phyloP scores from a whole-genome alignment of 1,284 basidiomycete genomes.

The Wallemia hederae region DNA sequence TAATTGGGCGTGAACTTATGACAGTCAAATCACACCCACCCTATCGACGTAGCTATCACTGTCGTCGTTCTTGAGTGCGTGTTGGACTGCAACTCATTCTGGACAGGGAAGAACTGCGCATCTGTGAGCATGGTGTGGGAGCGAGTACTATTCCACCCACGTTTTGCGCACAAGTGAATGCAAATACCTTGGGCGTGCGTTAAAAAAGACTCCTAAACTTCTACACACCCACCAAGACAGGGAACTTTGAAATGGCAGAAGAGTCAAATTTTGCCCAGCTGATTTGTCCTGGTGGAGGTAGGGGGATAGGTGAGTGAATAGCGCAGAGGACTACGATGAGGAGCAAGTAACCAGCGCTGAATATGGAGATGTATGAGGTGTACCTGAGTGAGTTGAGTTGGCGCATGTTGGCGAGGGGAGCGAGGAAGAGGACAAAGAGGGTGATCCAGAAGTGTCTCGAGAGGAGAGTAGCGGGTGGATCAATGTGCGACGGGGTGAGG shows the following conservation, averaged over 20 bases:
- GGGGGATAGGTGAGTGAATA: slow-evolving; percentile 26
- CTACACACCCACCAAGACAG: slow-evolving; percentile 23
- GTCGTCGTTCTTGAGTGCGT: slow-evolving; percentile 55
- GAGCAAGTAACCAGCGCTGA: slow-evolving; percentile 50
- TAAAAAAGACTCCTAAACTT: slow-evolving; percentile 23
- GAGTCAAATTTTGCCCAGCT: slow-evolving; percentile 1
- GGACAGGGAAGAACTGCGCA: slow-evolving; percentile 54
- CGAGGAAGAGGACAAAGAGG: slow-evolving; percentile 47
- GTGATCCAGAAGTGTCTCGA: slow-evolving; percentile 59
- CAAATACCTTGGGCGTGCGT: slow-evolving; percentile 6
- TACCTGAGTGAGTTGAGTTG: slow-evolving; percentile 52
- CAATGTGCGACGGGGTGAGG: slow-evolving; percentile 30
- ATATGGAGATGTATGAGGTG: slow-evolving; percentile 57
- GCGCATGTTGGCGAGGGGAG: slow-evolving; percentile 63
- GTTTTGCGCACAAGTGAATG: slow-evolving; percentile 37
- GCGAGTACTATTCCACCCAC: slow-evolving; percentile 21
- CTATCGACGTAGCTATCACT: slow-evolving; percentile 63
- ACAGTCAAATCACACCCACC: slow-evolving; percentile 19
- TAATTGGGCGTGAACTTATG: slow-evolving; percentile 16
- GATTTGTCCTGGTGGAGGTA: slow-evolving; percentile 5
- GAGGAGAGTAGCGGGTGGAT: slow-evolving; percentile 39
- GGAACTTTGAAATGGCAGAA: slow-evolving; percentile 5
- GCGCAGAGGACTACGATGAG: slow-evolving; percentile 42
- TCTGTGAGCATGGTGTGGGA: slow-evolving; percentile 7
- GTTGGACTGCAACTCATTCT: slow-evolving; percentile 65